Evolutionary conservation across 495 filamentous ascomycete species (phyloP).

Genomic region (Hyaloscypha bicolor): DNA sequence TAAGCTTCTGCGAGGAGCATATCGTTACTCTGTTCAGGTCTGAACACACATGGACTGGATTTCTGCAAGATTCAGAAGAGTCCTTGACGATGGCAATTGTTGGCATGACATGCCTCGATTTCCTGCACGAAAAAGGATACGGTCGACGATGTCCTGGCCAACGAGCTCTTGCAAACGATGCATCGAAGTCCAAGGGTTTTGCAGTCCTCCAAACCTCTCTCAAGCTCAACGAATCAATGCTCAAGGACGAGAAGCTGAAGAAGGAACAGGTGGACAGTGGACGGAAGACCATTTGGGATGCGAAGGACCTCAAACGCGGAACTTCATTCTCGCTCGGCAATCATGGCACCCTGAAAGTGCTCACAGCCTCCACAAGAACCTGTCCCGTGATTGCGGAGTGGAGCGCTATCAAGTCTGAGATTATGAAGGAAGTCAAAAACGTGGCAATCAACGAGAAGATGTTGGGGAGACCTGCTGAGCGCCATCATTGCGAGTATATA

Average conservation of each 20-base stretch:
- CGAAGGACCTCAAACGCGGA: not conserved
- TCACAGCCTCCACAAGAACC: too few relatives aligned
- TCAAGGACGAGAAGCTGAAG: conserved; percentile 5
- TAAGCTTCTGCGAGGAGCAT: conserved; percentile 1
- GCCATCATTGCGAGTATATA: too few relatives aligned
- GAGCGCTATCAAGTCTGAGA: too few relatives aligned
- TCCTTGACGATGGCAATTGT: conserved; percentile 17
- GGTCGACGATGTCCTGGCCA: conserved; percentile 3
- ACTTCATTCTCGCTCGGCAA: conserved; percentile 4
- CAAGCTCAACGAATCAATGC: conserved; percentile 16
- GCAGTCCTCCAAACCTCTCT: conserved; percentile 17
- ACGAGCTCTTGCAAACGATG: not conserved
- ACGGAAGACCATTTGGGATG: not conserved
- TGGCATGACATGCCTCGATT: conserved; percentile 12
- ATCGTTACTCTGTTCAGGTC: conserved; percentile 18
- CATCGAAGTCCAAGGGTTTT: not conserved
- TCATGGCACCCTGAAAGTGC: conserved; percentile 10
- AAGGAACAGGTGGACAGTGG: not conserved
- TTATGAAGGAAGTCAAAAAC: too few relatives aligned
- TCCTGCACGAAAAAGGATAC: not conserved
- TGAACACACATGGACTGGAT: conserved; percentile 23
- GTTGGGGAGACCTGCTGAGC: too few relatives aligned
- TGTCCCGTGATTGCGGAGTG: too few relatives aligned
- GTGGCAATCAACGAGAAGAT: too few relatives aligned
- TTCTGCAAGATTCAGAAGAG: conserved; percentile 21